Evolutionary conservation across 495 filamentous ascomycete species (phyloP).

Genomic region (Pyrenopolyporus hunteri): DNA sequence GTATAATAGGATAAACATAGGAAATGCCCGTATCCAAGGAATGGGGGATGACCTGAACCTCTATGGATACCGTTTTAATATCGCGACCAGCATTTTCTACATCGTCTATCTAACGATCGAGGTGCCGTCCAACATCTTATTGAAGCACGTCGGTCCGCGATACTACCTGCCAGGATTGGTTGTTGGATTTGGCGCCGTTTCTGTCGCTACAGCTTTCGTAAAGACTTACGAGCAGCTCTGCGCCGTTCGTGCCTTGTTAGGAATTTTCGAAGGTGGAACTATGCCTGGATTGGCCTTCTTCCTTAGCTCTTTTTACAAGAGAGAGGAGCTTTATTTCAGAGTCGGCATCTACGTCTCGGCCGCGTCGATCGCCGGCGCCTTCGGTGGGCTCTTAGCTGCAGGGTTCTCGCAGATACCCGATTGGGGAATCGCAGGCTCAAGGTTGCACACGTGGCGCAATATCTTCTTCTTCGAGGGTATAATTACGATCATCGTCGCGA

Average conservation of each 20-base stretch:
- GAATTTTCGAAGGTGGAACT: constrained; percentile 61
- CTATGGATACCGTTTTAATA: constrained; percentile 59
- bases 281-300: constrained; percentile 64
- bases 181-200: constrained; percentile 54
- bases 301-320: constrained; percentile 64
- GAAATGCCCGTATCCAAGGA: constrained; percentile 68
- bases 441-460: constrained; percentile 65
- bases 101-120: constrained; percentile 72
- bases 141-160: constrained; percentile 64
- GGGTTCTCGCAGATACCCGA: constrained; percentile 56
- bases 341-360: constrained; percentile 64
- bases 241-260: constrained; percentile 49
- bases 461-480: constrained; percentile 71
- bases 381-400: constrained; percentile 61
- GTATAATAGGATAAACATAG: constrained; percentile 63
- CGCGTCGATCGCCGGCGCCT: constrained; percentile 61
- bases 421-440: constrained; percentile 53
- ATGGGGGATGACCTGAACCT: constrained; percentile 61
- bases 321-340: constrained; percentile 60
- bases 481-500: constrained; percentile 58
- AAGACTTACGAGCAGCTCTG: constrained; percentile 51
- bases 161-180: constrained; percentile 68
- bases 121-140: constrained; percentile 67
- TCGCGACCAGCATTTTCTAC: constrained; percentile 66
- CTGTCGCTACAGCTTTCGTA: constrained; percentile 54